Conservation (phyloP, 768 basidiomycete species). For the Goffeauzyma gilvescens region DNA sequence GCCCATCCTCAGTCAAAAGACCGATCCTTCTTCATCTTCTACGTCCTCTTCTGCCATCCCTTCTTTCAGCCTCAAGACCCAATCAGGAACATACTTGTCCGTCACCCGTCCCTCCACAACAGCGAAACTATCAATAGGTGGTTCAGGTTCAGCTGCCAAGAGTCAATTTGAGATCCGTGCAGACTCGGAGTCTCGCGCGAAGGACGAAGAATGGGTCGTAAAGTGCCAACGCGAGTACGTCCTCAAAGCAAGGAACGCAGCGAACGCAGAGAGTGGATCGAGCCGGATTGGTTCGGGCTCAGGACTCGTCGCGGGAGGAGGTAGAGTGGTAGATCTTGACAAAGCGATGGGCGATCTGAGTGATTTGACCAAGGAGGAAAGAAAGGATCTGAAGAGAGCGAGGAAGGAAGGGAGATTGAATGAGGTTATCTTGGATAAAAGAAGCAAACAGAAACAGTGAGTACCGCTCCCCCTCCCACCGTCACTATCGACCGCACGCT, state of each 20-base stretch:
- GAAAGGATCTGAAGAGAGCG: constrained; percentile 26
- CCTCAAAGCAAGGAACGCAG: constrained; percentile 19
- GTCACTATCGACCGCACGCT: too few relatives aligned
- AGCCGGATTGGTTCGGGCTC: too few relatives aligned
- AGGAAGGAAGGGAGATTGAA: constrained; percentile 28
- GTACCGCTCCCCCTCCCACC: too few relatives aligned
- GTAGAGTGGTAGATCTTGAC: constrained; percentile 14
- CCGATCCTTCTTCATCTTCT: too few relatives aligned
- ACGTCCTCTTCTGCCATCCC: constrained; percentile 17
- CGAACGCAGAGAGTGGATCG: too few relatives aligned
- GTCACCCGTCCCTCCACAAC: constrained; percentile 9
- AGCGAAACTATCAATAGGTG: constrained; percentile 5
- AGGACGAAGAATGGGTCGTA: constrained; percentile 17
- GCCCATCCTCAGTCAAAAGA: constrained; percentile 9
- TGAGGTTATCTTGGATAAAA: constrained; percentile 30
- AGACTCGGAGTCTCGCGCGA: constrained; percentile 14
- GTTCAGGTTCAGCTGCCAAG: too few relatives aligned
- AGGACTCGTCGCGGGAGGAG: constrained; percentile 2
- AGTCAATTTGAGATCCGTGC: constrained; percentile 20
- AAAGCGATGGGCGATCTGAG: too few relatives aligned
- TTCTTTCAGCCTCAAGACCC: constrained; percentile 17
- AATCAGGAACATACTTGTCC: constrained; percentile 23
- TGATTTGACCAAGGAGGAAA: constrained; percentile 21
- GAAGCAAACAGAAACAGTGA: constrained; percentile 24
- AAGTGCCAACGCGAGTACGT: constrained; percentile 32